Evolutionary conservation across 1,284 basidiomycete species (phyloP).

Genomic region (Microbotryum scabiosae): DNA sequence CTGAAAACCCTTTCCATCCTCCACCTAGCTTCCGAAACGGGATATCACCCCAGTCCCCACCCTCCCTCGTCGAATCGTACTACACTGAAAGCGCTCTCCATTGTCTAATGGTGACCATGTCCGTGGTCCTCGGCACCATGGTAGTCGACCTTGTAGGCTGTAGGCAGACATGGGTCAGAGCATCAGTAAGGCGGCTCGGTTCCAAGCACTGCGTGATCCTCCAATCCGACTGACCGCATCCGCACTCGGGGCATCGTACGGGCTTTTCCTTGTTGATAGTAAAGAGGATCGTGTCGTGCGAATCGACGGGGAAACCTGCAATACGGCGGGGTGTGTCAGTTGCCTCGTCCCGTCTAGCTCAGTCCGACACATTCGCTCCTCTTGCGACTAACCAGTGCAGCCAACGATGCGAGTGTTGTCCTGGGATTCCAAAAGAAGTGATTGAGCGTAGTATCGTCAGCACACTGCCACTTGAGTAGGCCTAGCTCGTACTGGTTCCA

Average conservation of each 20-base stretch:
- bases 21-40: neutral
- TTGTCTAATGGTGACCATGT: conserved; percentile 31
- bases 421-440: conserved; percentile 43
- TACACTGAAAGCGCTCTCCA: neutral
- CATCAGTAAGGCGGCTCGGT: neutral
- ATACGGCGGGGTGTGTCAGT: neutral
- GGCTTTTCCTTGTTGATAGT: conserved; percentile 54
- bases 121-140: conserved; percentile 30
- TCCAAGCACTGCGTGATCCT: neutral
- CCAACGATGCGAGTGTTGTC: conserved; percentile 71
- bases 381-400: conserved; percentile 60
- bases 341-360: too few species aligned
- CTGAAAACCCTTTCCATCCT: neutral
- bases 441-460: neutral
- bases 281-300: conserved; percentile 38
- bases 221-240: conserved; percentile 55
- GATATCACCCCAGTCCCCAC: neutral
- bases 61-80: neutral
- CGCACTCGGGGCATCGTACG: conserved; percentile 80
- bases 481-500: neutral
- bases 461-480: neutral
- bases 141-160: conserved; percentile 36
- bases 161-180: neutral
- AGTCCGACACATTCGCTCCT: neutral
- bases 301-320: conserved; percentile 63